phyloP scores from a whole-genome alignment of 1,284 basidiomycete species.

The Austropuccinia psidii region DNA sequence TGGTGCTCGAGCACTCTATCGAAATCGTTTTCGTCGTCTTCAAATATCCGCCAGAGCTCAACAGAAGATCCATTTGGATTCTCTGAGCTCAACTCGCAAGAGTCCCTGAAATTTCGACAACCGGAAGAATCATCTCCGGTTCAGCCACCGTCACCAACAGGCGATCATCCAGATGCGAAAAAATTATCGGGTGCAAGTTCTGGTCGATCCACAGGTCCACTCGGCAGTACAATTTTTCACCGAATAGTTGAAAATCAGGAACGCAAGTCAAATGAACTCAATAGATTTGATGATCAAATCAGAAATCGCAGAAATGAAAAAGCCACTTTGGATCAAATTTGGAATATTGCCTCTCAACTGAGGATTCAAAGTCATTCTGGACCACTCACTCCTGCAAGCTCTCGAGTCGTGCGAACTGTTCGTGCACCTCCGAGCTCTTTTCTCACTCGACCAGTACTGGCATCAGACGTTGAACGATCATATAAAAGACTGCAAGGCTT shows the following conservation, averaged over 20 bases:
- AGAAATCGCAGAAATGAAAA: constrained; percentile 2
- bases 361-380: constrained; percentile 28
- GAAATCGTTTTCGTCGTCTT: too few species aligned
- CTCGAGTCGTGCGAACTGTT: constrained; percentile 21
- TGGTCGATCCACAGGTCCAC: neutral
- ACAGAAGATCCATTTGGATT: neutral
- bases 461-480: constrained; percentile 30
- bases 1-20: too few species aligned
- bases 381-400: constrained; percentile 26
- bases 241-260: constrained; percentile 22
- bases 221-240: constrained; percentile 19
- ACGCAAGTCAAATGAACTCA: neutral
- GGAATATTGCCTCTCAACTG: constrained; percentile 12
- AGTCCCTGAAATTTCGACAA: neutral
- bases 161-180: neutral
- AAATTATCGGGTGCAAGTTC: too few species aligned
- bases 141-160: neutral
- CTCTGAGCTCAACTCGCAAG: neutral
- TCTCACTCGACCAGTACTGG: constrained; percentile 10
- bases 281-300: neutral
- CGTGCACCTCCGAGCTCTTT: constrained; percentile 22
- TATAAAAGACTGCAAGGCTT: constrained; percentile 1
- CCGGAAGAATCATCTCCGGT: neutral
- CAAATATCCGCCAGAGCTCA: too few species aligned
- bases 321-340: constrained; percentile 35